Conservation (phyloP, 2,329 filamentous ascomycete genomes). For the Emydomyces testavorans region DNA sequence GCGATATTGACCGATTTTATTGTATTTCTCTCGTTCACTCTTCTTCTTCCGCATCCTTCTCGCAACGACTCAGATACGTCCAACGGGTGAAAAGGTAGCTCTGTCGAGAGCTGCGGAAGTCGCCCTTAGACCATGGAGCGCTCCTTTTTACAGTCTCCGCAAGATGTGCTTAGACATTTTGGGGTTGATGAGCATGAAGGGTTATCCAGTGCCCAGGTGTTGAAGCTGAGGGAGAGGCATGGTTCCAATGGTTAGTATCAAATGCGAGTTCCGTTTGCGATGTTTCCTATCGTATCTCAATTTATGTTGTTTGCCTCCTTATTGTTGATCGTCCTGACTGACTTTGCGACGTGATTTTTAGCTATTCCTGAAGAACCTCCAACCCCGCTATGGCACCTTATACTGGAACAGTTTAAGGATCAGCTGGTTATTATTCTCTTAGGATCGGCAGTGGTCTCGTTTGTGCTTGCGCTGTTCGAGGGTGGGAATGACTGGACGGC, state of each 20-base stretch:
- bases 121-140: conserved; percentile 38
- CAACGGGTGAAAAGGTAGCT: not conserved
- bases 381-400: conserved; percentile 89
- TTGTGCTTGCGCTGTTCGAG: conserved; percentile 84
- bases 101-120: not conserved
- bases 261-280: conserved; percentile 1
- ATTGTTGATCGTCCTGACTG: conserved; percentile 16
- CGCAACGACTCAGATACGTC: not conserved
- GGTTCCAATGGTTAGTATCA: conserved; percentile 44
- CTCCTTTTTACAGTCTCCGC: conserved; percentile 40
- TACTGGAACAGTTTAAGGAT: conserved; percentile 98
- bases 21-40: not conserved
- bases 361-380: conserved; percentile 80
- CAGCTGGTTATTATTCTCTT: conserved; percentile 93
- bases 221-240: conserved; percentile 37
- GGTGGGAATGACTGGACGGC: conserved; percentile 89
- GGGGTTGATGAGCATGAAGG: conserved; percentile 41
- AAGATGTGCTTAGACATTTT: conserved; percentile 43
- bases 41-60: not conserved
- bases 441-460: conserved; percentile 84
- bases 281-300: not conserved
- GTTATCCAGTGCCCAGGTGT: conserved; percentile 40
- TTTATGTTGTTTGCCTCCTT: not conserved
- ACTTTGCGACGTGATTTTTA: conserved; percentile 25
- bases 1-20: too few species aligned